Evolutionary conservation across 2,329 filamentous ascomycete species (phyloP).

Genomic region (Scedosporium aurantiacum): DNA sequence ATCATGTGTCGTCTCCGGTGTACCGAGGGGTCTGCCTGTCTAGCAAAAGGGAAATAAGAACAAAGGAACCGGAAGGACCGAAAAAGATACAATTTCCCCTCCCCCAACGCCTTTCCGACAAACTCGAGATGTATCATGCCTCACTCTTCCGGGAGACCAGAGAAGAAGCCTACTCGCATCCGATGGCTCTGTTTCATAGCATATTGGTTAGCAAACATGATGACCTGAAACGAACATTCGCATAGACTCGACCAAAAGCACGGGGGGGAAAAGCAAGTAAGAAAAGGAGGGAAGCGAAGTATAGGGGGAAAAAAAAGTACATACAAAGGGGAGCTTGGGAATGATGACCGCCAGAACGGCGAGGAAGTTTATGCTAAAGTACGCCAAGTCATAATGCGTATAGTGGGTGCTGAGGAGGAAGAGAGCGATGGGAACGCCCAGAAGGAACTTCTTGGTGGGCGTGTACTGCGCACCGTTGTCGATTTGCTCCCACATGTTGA

Average conservation of each 20-base stretch:
- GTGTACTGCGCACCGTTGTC: conserved; percentile 99
- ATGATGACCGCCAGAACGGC: conserved; percentile 89
- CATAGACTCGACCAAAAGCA: not conserved
- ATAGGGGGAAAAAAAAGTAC: conserved; percentile 24
- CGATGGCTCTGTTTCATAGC: conserved; percentile 52
- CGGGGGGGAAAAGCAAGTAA: not conserved
- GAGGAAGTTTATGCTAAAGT: conserved; percentile 94
- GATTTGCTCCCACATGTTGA: conserved; percentile 99
- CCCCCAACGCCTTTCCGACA: not conserved
- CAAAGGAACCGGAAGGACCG: not conserved
- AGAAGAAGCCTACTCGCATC: conserved; percentile 66
- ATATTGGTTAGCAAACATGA: conserved; percentile 11
- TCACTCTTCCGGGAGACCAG: conserved; percentile 42
- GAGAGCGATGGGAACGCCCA: conserved; percentile 85
- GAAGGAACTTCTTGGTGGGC: conserved; percentile 93
- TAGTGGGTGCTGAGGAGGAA: conserved; percentile 98
- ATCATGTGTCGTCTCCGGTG: not conserved
- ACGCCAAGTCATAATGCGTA: conserved; percentile 93
- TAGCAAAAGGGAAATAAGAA: not conserved
- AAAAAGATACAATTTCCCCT: conserved; percentile 1
- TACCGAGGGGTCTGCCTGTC: conserved; percentile 1
- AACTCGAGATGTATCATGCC: not conserved
- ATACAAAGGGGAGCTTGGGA: conserved; percentile 87
- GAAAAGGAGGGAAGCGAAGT: not conserved
- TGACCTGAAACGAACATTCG: not conserved